Evolutionary conservation across 169 alveolate species (phyloP).

Genomic region (Fabrea salina): DNA sequence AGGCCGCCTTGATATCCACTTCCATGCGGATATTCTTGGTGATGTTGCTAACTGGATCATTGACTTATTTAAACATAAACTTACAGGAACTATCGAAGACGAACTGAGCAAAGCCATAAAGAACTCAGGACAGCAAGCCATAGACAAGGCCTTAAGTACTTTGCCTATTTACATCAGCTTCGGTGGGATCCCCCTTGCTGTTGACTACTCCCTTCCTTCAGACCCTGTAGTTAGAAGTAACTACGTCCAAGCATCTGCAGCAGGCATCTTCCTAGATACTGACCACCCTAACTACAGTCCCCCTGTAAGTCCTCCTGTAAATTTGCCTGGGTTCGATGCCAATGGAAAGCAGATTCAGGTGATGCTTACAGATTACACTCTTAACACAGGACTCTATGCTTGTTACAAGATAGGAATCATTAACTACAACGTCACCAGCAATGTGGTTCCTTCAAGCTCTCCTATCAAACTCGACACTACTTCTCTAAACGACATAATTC

Average conservation of each 20-base stretch:
- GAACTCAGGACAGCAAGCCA: not conserved
- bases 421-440: not conserved
- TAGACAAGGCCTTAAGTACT: not conserved
- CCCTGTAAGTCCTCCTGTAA: not conserved
- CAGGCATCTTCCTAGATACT: not conserved
- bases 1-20: not conserved
- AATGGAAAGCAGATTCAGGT: not conserved
- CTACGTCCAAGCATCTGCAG: not conserved
- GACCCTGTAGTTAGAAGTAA: not conserved
- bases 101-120: not conserved
- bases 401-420: not conserved
- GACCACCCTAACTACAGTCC: not conserved
- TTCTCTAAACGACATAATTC: not conserved
- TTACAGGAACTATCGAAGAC: not conserved
- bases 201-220: not conserved
- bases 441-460: not conserved
- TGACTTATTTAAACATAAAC: not conserved
- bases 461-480: not conserved
- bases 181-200: not conserved
- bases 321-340: not conserved
- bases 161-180: not conserved
- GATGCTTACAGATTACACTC: not conserved
- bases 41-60: not conserved
- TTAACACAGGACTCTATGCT: not conserved
- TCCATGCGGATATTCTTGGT: not conserved